Base-by-base conservation (phyloP, 2,329 filamentous ascomycete species). In the Neonectria hederae region DNA sequence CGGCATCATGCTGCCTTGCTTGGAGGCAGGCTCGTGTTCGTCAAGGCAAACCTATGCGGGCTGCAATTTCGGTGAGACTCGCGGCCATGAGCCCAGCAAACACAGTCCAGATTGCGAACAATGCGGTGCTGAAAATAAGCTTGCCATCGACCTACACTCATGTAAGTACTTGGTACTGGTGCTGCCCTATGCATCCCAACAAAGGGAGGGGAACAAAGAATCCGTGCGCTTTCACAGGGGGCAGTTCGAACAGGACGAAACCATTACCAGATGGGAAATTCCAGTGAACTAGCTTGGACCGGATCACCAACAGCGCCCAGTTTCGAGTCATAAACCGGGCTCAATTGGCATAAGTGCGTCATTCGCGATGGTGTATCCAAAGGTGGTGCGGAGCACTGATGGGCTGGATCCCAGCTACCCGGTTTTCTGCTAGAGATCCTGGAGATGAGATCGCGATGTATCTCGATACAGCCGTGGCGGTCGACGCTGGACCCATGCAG, bases 381-480 rank as follows among this genome's bases (percentile, higher is more conserved):
- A 52, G 32, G 40, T 24, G 42, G 40, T 60, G 65, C 32, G 6
- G 32, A 17, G 45, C 26, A 17, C 17, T 55, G 43, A 43, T 43
- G 24, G 24, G 24, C 21, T 40, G 51, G 19, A 21, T 30, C 28
- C 63, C 58, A 68, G 60, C 55, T 64, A 66, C 60, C 59, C 64
- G 55, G 62, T 61, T 28, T 53, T 54, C n/a, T 54, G 59, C 63
- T 26, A 56, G 38, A 42, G 26, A 51, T 49, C 26, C 26, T 49
- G 14, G 22, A 49, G 66, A 72, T 71, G 51, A 54, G 65, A 72
- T 72, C 70, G 70, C 51, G 59, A 66, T 68, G 54, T 54, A 72
- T 72, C 68, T 72, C 62, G 70, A 71, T 72, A 68, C n/a, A n/a
- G n/a, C 65, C 56, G 65, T 67, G 70, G 70, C 65, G 67, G 55